Evolutionary conservation across 1,284 basidiomycete species (phyloP).

Genomic region (Pseudozyma hubeiensis): DNA sequence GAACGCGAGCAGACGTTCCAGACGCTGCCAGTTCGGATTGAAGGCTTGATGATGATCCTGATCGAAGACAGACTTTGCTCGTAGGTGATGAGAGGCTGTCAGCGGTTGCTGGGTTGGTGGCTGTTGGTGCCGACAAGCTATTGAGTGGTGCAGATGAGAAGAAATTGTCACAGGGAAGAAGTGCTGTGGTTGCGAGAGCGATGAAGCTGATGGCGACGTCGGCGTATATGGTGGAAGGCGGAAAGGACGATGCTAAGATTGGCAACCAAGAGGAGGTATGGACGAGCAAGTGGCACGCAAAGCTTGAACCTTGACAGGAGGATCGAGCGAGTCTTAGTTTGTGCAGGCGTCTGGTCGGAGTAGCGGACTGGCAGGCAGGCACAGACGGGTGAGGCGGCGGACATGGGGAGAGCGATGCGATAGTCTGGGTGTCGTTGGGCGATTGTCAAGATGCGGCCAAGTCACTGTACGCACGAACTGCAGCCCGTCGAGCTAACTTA

Average conservation of each 20-base stretch:
- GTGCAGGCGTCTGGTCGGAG: constrained; percentile 10
- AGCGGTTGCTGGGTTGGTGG: background rate
- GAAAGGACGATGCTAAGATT: background rate
- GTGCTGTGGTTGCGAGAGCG: background rate
- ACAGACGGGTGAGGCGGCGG: background rate
- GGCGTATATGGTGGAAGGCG: constrained; percentile 2
- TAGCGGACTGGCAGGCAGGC: constrained; percentile 6
- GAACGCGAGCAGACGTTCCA: constrained; percentile 23
- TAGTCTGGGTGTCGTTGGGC: background rate
- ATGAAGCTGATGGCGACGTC: background rate
- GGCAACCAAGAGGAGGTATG: background rate
- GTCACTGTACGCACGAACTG: too few species aligned
- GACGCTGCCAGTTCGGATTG: constrained; percentile 16
- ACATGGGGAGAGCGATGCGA: too few species aligned
- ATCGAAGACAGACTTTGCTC: background rate
- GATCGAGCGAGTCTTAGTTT: constrained; percentile 15
- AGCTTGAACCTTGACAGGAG: constrained; percentile 5
- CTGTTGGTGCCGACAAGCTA: too few species aligned
- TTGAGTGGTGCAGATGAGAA: too few species aligned
- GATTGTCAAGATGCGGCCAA: too few species aligned
- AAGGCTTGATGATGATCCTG: background rate
- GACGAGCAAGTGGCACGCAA: background rate
- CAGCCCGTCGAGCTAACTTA: too few species aligned
- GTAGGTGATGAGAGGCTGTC: background rate
- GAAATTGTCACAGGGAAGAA: background rate